Base-by-base conservation (phyloP, 805 yeast species). In the Kuraishia cidri region DNA sequence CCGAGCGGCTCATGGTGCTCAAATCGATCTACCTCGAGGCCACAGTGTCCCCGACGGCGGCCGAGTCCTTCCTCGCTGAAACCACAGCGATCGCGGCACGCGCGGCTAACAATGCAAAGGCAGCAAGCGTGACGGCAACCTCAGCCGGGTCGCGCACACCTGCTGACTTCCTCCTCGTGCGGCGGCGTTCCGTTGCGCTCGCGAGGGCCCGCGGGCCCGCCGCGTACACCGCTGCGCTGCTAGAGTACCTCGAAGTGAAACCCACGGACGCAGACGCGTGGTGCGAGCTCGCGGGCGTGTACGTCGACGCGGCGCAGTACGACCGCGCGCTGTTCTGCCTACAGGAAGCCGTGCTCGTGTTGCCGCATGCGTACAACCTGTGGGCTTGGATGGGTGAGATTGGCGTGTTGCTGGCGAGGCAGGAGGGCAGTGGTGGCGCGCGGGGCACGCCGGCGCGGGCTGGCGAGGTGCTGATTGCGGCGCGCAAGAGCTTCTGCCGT, bases 231-330 rank as follows among this genome's bases (percentile, higher is more conserved):
- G 58, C 63, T 23, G 69, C 66, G 33, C 62, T 88, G 43, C 58
- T 62, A 8, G 66, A 62, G 23, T 72, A 67, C 41, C 54, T 84
- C 33, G 79, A 76, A 34, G 56, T 66, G 32, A 75, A 71, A 43
- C 95, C 97, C 1, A 52, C 78, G 14, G 97, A 92, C 52, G 60
- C 72, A 2, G 76, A 80, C 40, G 60, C 81, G 2, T 86, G 94
- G 95, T 65, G 75, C 30, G 94, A 84, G 53, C 61, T 87, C 35
- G 80, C 76, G 3, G 72, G 74, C 24, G 60, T 69, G n/a, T 90
- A 90, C 50, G 54, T 54, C 16, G 50, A 59, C 10, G 39, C 66
- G 6, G 87, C 87, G 1, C 75, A 77, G 46, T 76, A 69, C 42
- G 79, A 73, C 23, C 75, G 77, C 44, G 79, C 92, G 0, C 65